Evolutionary conservation across 2,329 filamentous ascomycete species (phyloP).

Genomic region (Capronia epimyces): DNA sequence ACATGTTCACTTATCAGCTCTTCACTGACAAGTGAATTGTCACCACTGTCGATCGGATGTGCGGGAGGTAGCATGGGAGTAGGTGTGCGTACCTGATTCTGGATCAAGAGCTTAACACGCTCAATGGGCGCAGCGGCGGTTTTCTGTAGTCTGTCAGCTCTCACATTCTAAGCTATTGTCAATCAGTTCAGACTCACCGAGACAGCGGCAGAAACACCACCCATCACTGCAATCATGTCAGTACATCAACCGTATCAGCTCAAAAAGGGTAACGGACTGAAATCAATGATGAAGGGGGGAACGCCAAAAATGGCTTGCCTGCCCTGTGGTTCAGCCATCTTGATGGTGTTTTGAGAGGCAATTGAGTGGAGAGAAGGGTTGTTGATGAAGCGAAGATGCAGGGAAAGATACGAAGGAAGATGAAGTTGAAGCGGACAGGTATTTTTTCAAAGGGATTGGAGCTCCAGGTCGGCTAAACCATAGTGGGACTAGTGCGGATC

Average conservation of each 20-base stretch:
- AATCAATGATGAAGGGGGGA: conserved; percentile 76
- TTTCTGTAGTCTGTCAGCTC: conserved; percentile 51
- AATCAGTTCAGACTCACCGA: conserved; percentile 46
- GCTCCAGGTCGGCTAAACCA: conserved; percentile 19
- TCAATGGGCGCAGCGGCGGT: conserved; percentile 99
- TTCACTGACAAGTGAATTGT: conserved; percentile 12
- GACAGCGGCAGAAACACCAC: conserved; percentile 99
- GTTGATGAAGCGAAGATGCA: conserved; percentile 35
- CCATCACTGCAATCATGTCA: conserved; percentile 63
- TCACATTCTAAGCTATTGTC: background rate
- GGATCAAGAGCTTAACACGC: conserved; percentile 99
- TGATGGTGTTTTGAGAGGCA: conserved; percentile 35
- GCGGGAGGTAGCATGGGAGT: background rate
- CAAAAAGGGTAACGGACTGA: conserved; percentile 43
- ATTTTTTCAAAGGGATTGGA: conserved; percentile 23
- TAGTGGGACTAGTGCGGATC: conserved; percentile 7
- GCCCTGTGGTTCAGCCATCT: conserved; percentile 45
- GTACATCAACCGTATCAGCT: background rate
- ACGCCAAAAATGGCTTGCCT: conserved; percentile 50
- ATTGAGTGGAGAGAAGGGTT: conserved; percentile 34
- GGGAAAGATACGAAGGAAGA: conserved; percentile 31
- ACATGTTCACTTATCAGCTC: background rate
- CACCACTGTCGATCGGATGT: background rate
- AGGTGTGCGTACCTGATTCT: conserved; percentile 84
- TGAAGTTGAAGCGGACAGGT: conserved; percentile 34